Evolutionary conservation across 768 basidiomycete species (phyloP).

Genomic region (Mycena filopes): DNA sequence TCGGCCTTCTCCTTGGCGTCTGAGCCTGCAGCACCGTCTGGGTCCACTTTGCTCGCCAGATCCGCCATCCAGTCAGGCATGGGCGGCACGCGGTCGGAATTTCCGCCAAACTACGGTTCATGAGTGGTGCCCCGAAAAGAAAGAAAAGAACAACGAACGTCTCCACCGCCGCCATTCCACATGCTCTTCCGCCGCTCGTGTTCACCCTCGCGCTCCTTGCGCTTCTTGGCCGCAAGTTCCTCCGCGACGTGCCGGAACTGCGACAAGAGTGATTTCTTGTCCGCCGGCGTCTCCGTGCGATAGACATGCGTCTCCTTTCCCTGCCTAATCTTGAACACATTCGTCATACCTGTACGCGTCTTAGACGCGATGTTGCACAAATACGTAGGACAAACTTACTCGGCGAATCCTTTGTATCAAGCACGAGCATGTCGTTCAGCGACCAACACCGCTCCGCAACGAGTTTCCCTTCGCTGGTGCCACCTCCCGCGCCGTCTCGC

Average conservation of each 20-base stretch:
- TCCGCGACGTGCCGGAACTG: constrained; percentile 95
- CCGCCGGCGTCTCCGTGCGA: constrained; percentile 80
- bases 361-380: neutral
- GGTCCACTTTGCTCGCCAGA: constrained; percentile 66
- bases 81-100: constrained; percentile 58
- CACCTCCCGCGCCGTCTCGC: constrained; percentile 48
- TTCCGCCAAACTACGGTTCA: constrained; percentile 34
- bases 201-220: constrained; percentile 94
- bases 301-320: constrained; percentile 96
- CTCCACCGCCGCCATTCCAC: constrained; percentile 63
- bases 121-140: too few relatives aligned
- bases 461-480: constrained; percentile 75
- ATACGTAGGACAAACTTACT: constrained; percentile 57
- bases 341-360: constrained; percentile 73
- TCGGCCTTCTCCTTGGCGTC: constrained; percentile 80
- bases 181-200: constrained; percentile 87
- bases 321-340: constrained; percentile 94
- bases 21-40: constrained; percentile 54
- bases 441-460: constrained; percentile 96
- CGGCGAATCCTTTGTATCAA: constrained; percentile 95
- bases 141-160: constrained; percentile 36
- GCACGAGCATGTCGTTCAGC: constrained; percentile 91
- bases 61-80: constrained; percentile 84
- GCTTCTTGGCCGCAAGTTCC: constrained; percentile 85
- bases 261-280: constrained; percentile 87